These are phyloP conservation scores for Magnolia changhungtana DNA, from an alignment of 164 flowering plant genomes.

Conservation along the genomic window DNA sequence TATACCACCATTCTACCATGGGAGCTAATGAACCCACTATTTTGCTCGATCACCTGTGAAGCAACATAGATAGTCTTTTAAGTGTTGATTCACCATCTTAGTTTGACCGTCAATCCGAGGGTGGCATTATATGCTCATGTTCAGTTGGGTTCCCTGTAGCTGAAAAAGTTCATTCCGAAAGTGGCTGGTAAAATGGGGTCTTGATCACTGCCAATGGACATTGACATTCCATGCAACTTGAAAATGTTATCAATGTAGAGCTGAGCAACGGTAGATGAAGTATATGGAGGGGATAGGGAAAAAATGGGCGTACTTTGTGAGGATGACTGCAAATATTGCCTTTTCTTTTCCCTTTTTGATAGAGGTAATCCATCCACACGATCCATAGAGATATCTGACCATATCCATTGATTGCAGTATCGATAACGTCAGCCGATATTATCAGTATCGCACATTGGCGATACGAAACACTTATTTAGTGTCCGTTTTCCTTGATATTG, in stretches of 20 bases:
- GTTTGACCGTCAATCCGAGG: slow-evolving; percentile 4
- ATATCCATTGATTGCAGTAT: not conserved
- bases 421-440: no score
- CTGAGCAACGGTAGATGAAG: not conserved
- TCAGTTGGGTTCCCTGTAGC: not conserved
- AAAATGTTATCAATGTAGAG: not conserved
- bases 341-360: not conserved
- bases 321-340: not conserved
- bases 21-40: not conserved
- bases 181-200: not conserved
- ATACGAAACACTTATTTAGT: no score
- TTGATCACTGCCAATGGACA: not conserved
- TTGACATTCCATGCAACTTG: not conserved
- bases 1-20: not conserved
- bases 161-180: slow-evolving; percentile 1
- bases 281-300: not conserved
- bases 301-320: not conserved
- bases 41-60: not conserved
- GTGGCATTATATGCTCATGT: slow-evolving; percentile 3
- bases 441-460: no score
- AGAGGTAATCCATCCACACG: slow-evolving; percentile 2
- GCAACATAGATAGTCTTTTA: not conserved
- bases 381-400: not conserved
- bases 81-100: not conserved
- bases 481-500: no score